phyloP scores from a whole-genome alignment of 768 basidiomycete genomes.

The Chalciporus chontae region DNA sequence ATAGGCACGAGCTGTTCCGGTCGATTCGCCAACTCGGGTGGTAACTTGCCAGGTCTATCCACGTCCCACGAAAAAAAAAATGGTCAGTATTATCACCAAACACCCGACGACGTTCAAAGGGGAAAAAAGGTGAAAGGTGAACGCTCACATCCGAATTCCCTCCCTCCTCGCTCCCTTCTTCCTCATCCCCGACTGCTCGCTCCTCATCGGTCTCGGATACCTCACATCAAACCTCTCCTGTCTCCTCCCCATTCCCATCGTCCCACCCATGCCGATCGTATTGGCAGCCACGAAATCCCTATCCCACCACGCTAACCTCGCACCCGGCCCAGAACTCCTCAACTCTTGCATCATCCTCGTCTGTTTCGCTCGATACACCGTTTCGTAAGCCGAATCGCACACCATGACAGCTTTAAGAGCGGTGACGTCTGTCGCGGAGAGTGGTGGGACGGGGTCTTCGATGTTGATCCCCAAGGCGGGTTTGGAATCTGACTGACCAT shows the following conservation, averaged over 20 bases:
- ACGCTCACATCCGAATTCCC: conserved; percentile 76
- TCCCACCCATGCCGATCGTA: conserved; percentile 20
- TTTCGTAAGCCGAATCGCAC: conserved; percentile 46
- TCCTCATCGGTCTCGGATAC: conserved; percentile 48
- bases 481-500: conserved; percentile 10
- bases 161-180: conserved; percentile 59
- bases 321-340: conserved; percentile 40
- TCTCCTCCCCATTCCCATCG: conserved; percentile 9
- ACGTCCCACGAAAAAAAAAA: neutral
- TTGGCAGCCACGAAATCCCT: conserved; percentile 40
- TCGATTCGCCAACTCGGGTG: conserved; percentile 51
- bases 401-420: conserved; percentile 35
- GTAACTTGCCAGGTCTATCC: conserved; percentile 57
- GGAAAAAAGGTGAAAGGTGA: neutral
- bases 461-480: conserved; percentile 5
- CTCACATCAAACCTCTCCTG: conserved; percentile 48
- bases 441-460: conserved; percentile 22
- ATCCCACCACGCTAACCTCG: conserved; percentile 60
- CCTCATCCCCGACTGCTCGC: conserved; percentile 32
- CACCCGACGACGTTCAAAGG: neutral
- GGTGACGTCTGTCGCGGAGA: conserved; percentile 33
- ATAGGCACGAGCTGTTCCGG: conserved; percentile 89
- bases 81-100: neutral
- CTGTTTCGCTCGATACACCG: conserved; percentile 45
- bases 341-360: conserved; percentile 51